phyloP scores from a whole-genome alignment of 257 asterid species.

The Pogostemon cablin region DNA sequence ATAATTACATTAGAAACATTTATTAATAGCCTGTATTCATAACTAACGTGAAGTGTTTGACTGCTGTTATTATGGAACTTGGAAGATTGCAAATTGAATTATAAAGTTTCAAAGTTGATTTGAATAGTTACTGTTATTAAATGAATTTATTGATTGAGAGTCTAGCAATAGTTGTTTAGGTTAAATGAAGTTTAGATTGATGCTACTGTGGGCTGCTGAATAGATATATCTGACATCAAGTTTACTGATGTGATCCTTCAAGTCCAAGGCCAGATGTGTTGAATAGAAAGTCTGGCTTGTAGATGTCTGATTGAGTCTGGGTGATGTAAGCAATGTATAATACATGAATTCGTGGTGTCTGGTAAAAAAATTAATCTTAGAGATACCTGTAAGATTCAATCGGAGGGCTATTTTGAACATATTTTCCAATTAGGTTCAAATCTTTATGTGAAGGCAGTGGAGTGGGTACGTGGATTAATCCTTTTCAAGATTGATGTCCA shows the following conservation, averaged over 20 bases:
- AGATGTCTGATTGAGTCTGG: neutral
- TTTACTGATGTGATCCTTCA: neutral
- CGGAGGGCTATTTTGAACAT: neutral
- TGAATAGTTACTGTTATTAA: neutral
- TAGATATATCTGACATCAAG: neutral
- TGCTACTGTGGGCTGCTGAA: neutral
- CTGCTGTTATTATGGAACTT: slow-evolving; percentile 2
- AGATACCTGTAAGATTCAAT: neutral
- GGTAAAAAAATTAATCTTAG: neutral
- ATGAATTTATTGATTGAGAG: neutral
- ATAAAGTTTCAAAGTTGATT: neutral
- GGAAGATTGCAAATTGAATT: slow-evolving; percentile 12
- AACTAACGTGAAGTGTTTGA: neutral
- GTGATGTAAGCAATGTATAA: neutral
- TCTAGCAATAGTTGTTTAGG: neutral
- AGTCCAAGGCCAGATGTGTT: neutral
- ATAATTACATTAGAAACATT: slow-evolving; percentile 3
- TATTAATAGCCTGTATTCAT: neutral
- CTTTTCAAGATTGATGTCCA: neutral
- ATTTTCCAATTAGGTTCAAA: neutral
- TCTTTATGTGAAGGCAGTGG: neutral
- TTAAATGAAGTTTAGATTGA: neutral
- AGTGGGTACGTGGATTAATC: neutral
- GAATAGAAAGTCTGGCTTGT: neutral
- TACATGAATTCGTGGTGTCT: no score